phyloP scores from a whole-genome alignment of 1,139 yeast species.

The Arxiozyma slooffiae region DNA sequence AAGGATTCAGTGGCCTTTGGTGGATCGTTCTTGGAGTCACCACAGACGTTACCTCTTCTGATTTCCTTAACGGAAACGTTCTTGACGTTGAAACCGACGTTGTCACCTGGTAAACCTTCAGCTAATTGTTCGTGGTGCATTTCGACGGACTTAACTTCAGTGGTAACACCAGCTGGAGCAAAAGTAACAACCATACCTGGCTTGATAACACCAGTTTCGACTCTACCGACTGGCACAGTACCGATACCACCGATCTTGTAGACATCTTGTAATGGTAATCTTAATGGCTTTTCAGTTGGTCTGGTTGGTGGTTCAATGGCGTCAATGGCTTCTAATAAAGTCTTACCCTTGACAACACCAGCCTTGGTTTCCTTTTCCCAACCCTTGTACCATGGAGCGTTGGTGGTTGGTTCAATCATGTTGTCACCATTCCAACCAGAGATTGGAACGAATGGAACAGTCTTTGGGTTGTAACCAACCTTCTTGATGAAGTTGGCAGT shows the following conservation, averaged over 20 bases:
- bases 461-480: slow-evolving; percentile 89
- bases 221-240: slow-evolving; percentile 92
- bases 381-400: slow-evolving; percentile 91
- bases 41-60: slow-evolving; percentile 92
- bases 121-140: slow-evolving; percentile 85
- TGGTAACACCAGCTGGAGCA: slow-evolving; percentile 88
- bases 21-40: slow-evolving; percentile 94
- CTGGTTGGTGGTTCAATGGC: slow-evolving; percentile 77
- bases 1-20: slow-evolving; percentile 74
- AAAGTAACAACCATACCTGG: slow-evolving; percentile 86
- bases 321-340: slow-evolving; percentile 80
- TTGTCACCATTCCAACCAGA: slow-evolving; percentile 94
- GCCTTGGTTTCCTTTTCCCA: slow-evolving; percentile 80
- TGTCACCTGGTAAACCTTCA: slow-evolving; percentile 90
- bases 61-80: slow-evolving; percentile 89
- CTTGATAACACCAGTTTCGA: slow-evolving; percentile 85
- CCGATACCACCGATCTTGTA: slow-evolving; percentile 89
- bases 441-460: slow-evolving; percentile 83
- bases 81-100: slow-evolving; percentile 92
- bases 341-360: slow-evolving; percentile 73
- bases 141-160: slow-evolving; percentile 89
- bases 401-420: slow-evolving; percentile 75
- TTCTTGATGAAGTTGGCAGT: slow-evolving; percentile 82
- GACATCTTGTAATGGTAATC: slow-evolving; percentile 86
- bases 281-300: slow-evolving; percentile 84